These are phyloP conservation scores for Senna siamea DNA, from an alignment of 306 rosid genomes.

Conservation along the genomic window DNA sequence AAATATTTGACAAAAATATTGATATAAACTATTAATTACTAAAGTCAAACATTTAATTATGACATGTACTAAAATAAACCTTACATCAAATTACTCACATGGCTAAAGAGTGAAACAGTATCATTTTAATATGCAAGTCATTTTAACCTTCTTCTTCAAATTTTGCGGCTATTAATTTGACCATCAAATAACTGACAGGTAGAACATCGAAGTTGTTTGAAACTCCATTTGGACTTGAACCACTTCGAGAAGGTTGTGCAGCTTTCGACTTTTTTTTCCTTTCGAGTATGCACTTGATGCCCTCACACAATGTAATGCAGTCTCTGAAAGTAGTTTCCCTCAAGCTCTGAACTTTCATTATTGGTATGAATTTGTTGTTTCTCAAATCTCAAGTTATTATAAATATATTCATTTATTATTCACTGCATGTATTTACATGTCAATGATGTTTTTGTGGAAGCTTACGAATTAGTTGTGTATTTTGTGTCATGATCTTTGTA, in stretches of 20 bases:
- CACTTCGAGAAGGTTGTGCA: slow-evolving; percentile 89
- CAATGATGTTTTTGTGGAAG: neutral
- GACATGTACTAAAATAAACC: too few relatives aligned
- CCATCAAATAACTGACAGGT: too few relatives aligned
- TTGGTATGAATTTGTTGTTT: neutral
- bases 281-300: slow-evolving; percentile 86
- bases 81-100: too few relatives aligned
- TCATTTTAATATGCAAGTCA: too few relatives aligned
- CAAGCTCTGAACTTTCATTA: neutral
- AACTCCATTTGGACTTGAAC: slow-evolving; percentile 74
- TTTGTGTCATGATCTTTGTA: neutral
- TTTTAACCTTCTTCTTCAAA: too few relatives aligned
- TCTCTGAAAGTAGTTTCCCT: slow-evolving; percentile 72
- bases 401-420: neutral
- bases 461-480: neutral
- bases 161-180: too few relatives aligned
- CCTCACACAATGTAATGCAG: slow-evolving; percentile 78
- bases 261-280: slow-evolving; percentile 81
- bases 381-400: neutral
- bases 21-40: too few relatives aligned
- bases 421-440: neutral
- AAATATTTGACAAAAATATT: too few relatives aligned
- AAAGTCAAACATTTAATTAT: too few relatives aligned
- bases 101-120: too few relatives aligned
- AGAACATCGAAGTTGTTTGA: slow-evolving; percentile 83